These are phyloP conservation scores for Cutaneotrichosporon cyanovorans DNA, from an alignment of 1,284 basidiomycete species.

Conservation along the genomic window DNA sequence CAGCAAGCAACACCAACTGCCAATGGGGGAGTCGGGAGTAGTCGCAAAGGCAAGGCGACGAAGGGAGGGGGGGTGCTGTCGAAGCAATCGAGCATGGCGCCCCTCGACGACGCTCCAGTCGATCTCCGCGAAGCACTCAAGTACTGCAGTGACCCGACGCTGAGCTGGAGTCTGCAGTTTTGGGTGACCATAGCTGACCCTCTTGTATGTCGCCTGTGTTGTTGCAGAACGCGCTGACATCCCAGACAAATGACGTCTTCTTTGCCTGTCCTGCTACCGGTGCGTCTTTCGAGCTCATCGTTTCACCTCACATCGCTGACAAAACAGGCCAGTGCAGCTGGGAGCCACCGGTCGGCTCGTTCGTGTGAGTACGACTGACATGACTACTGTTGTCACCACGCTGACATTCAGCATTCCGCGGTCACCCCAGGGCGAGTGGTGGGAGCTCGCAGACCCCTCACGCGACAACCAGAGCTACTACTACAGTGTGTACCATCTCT, in stretches of 20 bases:
- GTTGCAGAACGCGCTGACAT: slow-evolving; percentile 1
- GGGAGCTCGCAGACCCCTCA: slow-evolving; percentile 78
- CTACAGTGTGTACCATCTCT: slow-evolving; percentile 54
- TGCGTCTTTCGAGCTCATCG: too few species aligned
- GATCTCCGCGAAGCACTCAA: slow-evolving; percentile 32
- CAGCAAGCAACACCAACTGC: too few species aligned
- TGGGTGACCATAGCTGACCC: slow-evolving; percentile 46
- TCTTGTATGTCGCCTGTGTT: slow-evolving; percentile 15
- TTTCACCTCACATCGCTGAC: background rate
- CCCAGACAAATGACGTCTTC: slow-evolving; percentile 68
- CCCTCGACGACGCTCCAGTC: slow-evolving; percentile 7
- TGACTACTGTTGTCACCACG: background rate
- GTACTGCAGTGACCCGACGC: slow-evolving; percentile 35
- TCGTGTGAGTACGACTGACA: slow-evolving; percentile 56
- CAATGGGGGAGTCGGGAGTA: too few species aligned
- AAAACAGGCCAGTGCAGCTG: slow-evolving; percentile 83
- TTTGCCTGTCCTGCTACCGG: slow-evolving; percentile 76
- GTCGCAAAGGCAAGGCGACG: background rate
- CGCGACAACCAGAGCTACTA: slow-evolving; percentile 77
- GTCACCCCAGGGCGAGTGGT: slow-evolving; percentile 81
- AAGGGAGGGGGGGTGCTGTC: background rate
- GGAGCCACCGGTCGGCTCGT: slow-evolving; percentile 82
- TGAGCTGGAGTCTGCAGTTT: slow-evolving; percentile 42
- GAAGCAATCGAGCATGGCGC: background rate
- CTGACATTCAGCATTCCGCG: slow-evolving; percentile 61